phyloP scores from a whole-genome alignment of 2,329 filamentous ascomycete genomes.

The Paecilomyces niveus region DNA sequence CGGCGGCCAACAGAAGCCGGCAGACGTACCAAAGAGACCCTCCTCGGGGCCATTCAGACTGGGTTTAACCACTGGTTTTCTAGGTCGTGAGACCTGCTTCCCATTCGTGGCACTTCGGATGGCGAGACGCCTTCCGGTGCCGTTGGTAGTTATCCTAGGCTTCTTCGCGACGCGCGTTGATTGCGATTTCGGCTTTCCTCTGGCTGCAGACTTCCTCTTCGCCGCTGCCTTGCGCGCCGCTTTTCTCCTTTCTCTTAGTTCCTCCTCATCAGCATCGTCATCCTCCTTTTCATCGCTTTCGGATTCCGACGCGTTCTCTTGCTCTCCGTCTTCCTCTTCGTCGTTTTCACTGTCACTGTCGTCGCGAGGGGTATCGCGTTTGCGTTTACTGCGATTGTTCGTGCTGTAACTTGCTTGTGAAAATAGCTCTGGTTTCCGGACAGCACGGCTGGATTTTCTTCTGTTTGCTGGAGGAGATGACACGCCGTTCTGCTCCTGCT shows the following conservation, averaged over 20 bases:
- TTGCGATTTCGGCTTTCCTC: constrained; percentile 26
- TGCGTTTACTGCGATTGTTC: constrained; percentile 39
- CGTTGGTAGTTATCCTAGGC: constrained; percentile 48
- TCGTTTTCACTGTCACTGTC: constrained; percentile 15
- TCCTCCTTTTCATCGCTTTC: constrained; percentile 32
- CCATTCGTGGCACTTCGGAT: constrained; percentile 46
- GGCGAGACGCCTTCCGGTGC: constrained; percentile 42
- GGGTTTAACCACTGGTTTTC: constrained; percentile 46
- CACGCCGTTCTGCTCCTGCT: constrained; percentile 5
- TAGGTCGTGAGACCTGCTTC: constrained; percentile 38
- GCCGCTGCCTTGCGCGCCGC: constrained; percentile 24
- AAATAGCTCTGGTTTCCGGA: constrained; percentile 36
- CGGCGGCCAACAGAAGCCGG: neutral
- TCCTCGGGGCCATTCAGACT: constrained; percentile 46
- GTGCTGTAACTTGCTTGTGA: constrained; percentile 28
- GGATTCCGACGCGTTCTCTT: constrained; percentile 26
- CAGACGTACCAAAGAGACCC: constrained; percentile 49
- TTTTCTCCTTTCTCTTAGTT: constrained; percentile 37
- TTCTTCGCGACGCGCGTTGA: constrained; percentile 42
- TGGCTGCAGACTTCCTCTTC: constrained; percentile 30
- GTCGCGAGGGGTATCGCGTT: constrained; percentile 35
- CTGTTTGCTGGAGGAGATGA: constrained; percentile 24
- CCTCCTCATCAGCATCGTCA: constrained; percentile 42
- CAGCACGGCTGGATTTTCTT: constrained; percentile 38
- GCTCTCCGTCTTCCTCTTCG: constrained; percentile 17